phyloP scores from a whole-genome alignment of 768 basidiomycete species.

The Serpula lacrymans region DNA sequence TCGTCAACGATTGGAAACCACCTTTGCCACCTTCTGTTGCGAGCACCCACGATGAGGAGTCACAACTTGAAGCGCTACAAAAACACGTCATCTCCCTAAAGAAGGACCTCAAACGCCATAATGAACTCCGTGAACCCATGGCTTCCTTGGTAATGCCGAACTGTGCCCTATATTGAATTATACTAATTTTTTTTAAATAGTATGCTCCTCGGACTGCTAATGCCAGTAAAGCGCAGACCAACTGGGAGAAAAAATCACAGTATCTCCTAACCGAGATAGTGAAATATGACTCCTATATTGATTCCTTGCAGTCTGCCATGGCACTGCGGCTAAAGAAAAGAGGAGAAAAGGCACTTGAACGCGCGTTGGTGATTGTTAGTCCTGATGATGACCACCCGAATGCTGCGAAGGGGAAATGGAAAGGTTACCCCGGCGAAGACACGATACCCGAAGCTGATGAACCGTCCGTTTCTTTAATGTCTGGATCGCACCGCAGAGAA shows the following conservation, averaged over 20 bases:
- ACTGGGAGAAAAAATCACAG: constrained; percentile 92
- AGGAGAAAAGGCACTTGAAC: constrained; percentile 80
- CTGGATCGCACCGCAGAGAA: constrained; percentile 40
- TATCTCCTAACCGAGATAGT: constrained; percentile 89
- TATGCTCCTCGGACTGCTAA: constrained; percentile 77
- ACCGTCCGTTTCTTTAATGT: constrained; percentile 22
- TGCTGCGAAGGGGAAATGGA: constrained; percentile 34
- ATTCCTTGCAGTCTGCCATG: constrained; percentile 84
- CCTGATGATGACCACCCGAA: constrained; percentile 29
- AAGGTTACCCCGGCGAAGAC: constrained; percentile 38
- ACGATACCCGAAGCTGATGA: constrained; percentile 49
- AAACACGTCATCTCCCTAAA: constrained; percentile 77
- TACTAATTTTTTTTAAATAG: constrained; percentile 38
- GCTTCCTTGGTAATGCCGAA: constrained; percentile 56
- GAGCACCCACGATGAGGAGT: constrained; percentile 88
- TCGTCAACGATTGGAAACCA: constrained; percentile 92
- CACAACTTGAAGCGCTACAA: constrained; percentile 84
- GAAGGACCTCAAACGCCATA: constrained; percentile 78
- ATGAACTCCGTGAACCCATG: constrained; percentile 83
- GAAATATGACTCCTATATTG: constrained; percentile 94
- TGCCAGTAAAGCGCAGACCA: constrained; percentile 71
- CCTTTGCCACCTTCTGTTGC: constrained; percentile 81
- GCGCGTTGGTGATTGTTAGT: constrained; percentile 39
- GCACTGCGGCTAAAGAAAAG: constrained; percentile 80
- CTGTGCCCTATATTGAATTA: constrained; percentile 4